Percentiles rank a stretch among this genome's conserved stretches.
Evolutionary conservation across 441 rosid genomes (phyloP).

Genomic region (Eruca vesicaria): DNA sequence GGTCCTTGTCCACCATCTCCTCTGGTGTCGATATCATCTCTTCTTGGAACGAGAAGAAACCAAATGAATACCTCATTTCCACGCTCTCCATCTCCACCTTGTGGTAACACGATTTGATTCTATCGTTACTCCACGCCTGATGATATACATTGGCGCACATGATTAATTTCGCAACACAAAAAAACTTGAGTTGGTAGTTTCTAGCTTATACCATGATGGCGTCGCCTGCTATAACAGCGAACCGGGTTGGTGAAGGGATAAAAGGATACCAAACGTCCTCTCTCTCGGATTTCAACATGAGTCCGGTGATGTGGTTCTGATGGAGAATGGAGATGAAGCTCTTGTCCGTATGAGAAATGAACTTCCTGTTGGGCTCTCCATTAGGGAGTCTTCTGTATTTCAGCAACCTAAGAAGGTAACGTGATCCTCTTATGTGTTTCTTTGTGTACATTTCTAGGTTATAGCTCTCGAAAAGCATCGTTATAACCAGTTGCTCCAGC

Average conservation of each 20-base stretch:
- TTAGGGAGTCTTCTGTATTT: slow-evolving; percentile 45
- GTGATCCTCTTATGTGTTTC: slow-evolving; percentile 38
- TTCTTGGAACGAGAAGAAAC: slow-evolving; percentile 48
- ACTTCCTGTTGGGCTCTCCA: slow-evolving; percentile 41
- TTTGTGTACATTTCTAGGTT: slow-evolving; percentile 44
- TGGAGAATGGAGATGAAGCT: slow-evolving; percentile 63
- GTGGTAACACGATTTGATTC: slow-evolving; percentile 52
- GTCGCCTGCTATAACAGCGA: slow-evolving; percentile 64
- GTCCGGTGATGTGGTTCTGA: slow-evolving; percentile 55
- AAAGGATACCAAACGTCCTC: slow-evolving; percentile 52
- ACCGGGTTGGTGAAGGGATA: slow-evolving; percentile 51
- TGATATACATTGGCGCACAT: background rate
- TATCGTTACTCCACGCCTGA: slow-evolving; percentile 80
- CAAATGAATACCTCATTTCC: slow-evolving; percentile 53
- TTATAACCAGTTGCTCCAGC: slow-evolving; percentile 45
- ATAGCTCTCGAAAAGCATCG: slow-evolving; percentile 69
- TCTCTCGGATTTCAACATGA: slow-evolving; percentile 47
- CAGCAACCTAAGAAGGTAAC: slow-evolving; percentile 57
- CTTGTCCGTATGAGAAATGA: slow-evolving; percentile 68
- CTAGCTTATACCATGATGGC: slow-evolving; percentile 51
- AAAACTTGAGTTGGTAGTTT: background rate
- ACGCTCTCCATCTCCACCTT: slow-evolving; percentile 50
- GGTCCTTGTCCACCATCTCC: slow-evolving; percentile 57
- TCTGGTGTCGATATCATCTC: slow-evolving; percentile 45
- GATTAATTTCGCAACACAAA: background rate